phyloP scores from a whole-genome alignment of 1,139 yeast species.

The Candida neerlandica region DNA sequence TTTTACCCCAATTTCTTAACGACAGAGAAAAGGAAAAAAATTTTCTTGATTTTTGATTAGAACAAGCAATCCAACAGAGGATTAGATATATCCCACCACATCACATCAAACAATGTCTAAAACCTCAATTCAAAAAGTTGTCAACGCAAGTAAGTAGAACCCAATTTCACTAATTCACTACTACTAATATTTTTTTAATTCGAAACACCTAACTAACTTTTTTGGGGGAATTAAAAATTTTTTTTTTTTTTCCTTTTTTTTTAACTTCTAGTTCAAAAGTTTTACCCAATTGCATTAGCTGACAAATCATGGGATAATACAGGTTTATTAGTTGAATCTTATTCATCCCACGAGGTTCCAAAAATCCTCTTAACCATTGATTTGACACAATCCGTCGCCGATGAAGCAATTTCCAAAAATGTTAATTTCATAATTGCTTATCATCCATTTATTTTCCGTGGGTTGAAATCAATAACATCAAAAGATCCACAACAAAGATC shows the following conservation, averaged over 20 bases:
- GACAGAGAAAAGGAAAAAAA: not conserved
- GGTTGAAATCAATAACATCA: conserved; percentile 73
- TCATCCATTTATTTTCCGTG: conserved; percentile 92
- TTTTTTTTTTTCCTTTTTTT: conserved; percentile 13
- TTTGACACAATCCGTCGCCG: conserved; percentile 78
- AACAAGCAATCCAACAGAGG: not conserved
- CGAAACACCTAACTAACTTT: not conserved
- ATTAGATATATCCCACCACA: no score
- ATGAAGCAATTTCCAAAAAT: conserved; percentile 69
- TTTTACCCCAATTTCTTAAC: not conserved
- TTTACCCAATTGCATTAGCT: conserved; percentile 75
- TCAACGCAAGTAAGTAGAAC: conserved; percentile 44
- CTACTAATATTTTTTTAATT: no score
- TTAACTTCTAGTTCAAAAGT: conserved; percentile 53
- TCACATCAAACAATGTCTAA: conserved; percentile 28
- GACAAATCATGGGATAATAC: conserved; percentile 94
- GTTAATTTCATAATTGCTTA: conserved; percentile 74
- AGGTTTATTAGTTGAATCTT: conserved; percentile 76
- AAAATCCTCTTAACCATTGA: conserved; percentile 78
- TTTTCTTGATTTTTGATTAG: not conserved
- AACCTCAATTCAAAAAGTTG: conserved; percentile 46
- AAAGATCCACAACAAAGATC: conserved; percentile 81
- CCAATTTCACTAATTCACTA: not conserved
- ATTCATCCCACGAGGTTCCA: conserved; percentile 22
- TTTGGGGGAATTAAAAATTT: no score